Evolutionary conservation across 352 stramenopile species (phyloP), one percentile per base, ranked within the genome.

Genomic region (Elongisporangium prolatum): DNA sequence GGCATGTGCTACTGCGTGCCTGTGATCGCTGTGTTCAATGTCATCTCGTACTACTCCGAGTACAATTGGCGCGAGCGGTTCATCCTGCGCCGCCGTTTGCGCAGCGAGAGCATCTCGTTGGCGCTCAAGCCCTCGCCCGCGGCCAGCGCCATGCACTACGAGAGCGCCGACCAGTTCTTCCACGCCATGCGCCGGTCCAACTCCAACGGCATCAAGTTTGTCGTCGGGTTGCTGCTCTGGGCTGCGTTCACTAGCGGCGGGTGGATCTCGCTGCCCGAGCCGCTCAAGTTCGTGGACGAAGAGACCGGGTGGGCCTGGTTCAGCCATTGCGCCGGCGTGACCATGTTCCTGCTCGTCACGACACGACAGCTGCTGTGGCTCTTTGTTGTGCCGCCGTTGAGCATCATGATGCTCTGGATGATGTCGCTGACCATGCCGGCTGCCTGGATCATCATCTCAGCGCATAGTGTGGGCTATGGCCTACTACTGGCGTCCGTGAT

Each of bases 221-320:
- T 76, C 4, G 25, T 89, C 3, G 80, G 75, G 2, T 66, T 93
- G n/a, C 60, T 84, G 40, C 71, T 93, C 2, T 93, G 84, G 84
- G 81, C 66, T 2, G 78, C 77, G 21, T 89, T 90, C 49, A 93
- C 84, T 2, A 61, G 88, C 0, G 84, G 84, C 49, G 75, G 78
- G 8, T 93, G 83, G 80, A 74, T 80, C 5, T 93, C 84, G n/a
- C 69, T 93, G 22, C 84, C 84, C 9, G 79, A 91, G 4, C 75
- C 69, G 54, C 62, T 93, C 52, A 93, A 93, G 53, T 91, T 93
- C 62, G 84, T 93, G 17, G 84, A 93, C 56, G 74, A 91, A 70
- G 80, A 83, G 17, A 93, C 84, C 9, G 84, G 84, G 16, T 93
- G 84, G 84, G 84, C 81, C 17, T 93, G 84, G 84, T 93, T 93